Evolutionary conservation across 108 stramenopile genomes (phyloP).

Genomic region (Nitzschia putrida): DNA sequence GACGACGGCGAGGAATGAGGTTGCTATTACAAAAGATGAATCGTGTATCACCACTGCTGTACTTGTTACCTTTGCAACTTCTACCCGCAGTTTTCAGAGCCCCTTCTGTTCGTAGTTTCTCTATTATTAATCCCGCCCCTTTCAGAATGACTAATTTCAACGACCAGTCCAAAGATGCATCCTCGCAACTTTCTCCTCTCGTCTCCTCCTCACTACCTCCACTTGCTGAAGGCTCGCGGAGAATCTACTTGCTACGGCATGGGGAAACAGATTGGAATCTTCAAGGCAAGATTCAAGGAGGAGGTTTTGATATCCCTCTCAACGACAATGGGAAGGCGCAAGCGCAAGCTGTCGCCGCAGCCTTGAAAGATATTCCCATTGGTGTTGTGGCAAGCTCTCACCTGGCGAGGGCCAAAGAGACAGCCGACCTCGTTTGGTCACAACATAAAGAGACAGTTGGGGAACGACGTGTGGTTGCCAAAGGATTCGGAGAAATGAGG

Average conservation of each 20-base stretch:
- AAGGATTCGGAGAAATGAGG: conserved; percentile 48
- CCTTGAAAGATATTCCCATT: conserved; percentile 32
- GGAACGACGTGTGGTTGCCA: conserved; percentile 20
- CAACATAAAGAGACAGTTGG: conserved; percentile 12
- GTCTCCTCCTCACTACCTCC: conserved; percentile 18
- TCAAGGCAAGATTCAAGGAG: conserved; percentile 47
- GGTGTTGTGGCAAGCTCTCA: conserved; percentile 35
- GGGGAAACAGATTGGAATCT: conserved; percentile 57
- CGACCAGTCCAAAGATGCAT: too few relatives aligned
- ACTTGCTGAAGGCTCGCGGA: conserved; percentile 3
- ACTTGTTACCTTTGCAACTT: too few relatives aligned
- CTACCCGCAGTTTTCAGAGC: neutral
- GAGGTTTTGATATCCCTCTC: conserved; percentile 48
- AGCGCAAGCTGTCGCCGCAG: conserved; percentile 25
- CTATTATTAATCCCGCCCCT: too few relatives aligned
- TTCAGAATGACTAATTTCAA: too few relatives aligned
- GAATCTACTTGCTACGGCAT: conserved; percentile 47
- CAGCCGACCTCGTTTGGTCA: conserved; percentile 38
- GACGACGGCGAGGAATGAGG: too few relatives aligned
- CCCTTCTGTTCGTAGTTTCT: too few relatives aligned
- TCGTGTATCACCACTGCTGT: too few relatives aligned
- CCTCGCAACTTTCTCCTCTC: neutral
- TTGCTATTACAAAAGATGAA: too few relatives aligned
- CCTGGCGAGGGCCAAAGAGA: conserved; percentile 44
- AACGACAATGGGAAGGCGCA: conserved; percentile 44